phyloP scores from a whole-genome alignment of 441 rosid genomes.

The Monsonia emarginata region DNA sequence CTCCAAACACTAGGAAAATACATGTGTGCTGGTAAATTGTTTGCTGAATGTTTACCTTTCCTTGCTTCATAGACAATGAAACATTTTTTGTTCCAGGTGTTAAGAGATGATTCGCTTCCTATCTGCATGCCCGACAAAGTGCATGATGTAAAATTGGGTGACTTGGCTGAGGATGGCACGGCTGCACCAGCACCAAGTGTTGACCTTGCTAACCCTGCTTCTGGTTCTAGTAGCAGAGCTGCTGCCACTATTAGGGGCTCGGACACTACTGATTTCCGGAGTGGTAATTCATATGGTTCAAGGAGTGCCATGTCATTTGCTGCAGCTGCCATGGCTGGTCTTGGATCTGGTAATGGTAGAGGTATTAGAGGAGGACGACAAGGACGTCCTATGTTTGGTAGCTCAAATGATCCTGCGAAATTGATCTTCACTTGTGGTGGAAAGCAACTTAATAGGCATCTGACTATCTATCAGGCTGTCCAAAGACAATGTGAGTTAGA shows the following conservation, averaged over 20 bases:
- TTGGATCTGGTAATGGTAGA: constrained; percentile 83
- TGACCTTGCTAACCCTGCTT: constrained; percentile 49
- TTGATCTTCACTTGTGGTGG: constrained; percentile 78
- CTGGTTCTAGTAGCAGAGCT: constrained; percentile 82
- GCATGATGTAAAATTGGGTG: constrained; percentile 89
- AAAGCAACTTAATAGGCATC: constrained; percentile 82
- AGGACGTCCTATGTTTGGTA: constrained; percentile 62
- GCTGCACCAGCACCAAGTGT: constrained; percentile 44
- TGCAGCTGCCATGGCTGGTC: constrained; percentile 98
- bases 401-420: constrained; percentile 71
- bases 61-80: neutral
- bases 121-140: constrained; percentile 89
- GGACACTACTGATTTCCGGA: constrained; percentile 63
- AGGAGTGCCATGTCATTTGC: constrained; percentile 97
- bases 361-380: constrained; percentile 89
- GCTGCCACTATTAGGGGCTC: constrained; percentile 58
- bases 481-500: constrained; percentile 82
- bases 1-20: neutral
- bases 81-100: constrained; percentile 38
- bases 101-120: constrained; percentile 84
- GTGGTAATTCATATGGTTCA: constrained; percentile 64
- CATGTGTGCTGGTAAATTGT: neutral
- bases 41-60: neutral
- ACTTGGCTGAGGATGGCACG: constrained; percentile 57
- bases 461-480: constrained; percentile 97